Evolutionary conservation across 2,329 filamentous ascomycete species (phyloP).

Genomic region (Fusarium kyushuense): DNA sequence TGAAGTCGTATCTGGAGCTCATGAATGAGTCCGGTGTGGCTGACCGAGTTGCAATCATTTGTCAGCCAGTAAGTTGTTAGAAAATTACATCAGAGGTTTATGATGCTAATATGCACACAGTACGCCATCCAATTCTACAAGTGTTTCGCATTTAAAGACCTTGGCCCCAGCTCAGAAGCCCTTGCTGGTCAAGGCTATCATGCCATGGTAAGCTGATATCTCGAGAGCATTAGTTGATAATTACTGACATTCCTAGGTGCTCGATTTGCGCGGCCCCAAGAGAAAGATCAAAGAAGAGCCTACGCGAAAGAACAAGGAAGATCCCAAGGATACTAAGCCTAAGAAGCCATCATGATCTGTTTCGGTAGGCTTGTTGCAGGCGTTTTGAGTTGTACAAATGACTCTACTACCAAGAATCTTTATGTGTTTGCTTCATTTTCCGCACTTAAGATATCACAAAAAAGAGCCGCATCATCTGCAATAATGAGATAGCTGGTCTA

Average conservation of each 20-base stretch:
- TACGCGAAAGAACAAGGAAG: constrained; percentile 32
- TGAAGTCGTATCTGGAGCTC: constrained; percentile 82
- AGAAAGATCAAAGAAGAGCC: constrained; percentile 47
- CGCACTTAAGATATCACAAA: constrained; percentile 19
- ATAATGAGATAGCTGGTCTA: constrained; percentile 43
- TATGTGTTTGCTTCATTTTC: constrained; percentile 19
- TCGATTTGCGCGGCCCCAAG: constrained; percentile 43
- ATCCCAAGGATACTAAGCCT: constrained; percentile 22
- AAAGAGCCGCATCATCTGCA: constrained; percentile 23
- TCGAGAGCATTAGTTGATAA: not conserved
- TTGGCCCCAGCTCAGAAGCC: constrained; percentile 74
- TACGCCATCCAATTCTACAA: constrained; percentile 80
- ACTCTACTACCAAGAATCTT: constrained; percentile 13
- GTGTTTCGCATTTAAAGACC: constrained; percentile 77
- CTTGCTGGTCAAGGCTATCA: constrained; percentile 86
- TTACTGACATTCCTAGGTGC: constrained; percentile 34
- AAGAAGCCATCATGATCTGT: constrained; percentile 18
- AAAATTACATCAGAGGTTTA: rapidly evolving
- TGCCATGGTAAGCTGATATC: constrained; percentile 73
- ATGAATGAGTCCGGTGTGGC: constrained; percentile 77
- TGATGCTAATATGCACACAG: constrained; percentile 50
- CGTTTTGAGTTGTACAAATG: constrained; percentile 2
- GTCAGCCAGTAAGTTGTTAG: constrained; percentile 70
- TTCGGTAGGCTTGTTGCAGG: constrained; percentile 3
- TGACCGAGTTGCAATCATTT: constrained; percentile 80